Evolutionary conservation across 78 protist species (phyloP).

Genomic region (Pelomyxa schiedti): DNA sequence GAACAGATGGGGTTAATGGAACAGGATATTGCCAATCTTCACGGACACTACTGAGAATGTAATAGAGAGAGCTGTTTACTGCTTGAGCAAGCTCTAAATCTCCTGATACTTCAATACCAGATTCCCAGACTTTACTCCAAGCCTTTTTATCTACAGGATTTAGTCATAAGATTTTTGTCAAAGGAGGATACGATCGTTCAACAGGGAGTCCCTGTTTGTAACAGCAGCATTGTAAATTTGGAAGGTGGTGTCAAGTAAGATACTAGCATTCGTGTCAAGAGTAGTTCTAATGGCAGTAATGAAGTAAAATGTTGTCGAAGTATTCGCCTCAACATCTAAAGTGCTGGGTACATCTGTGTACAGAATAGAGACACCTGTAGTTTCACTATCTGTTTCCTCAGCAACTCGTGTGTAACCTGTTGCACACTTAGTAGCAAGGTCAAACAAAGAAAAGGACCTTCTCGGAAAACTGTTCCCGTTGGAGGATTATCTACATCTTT

Average conservation of each 20-base stretch:
- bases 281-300: not conserved
- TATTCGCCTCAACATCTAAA: too few relatives aligned
- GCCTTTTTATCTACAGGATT: constrained; percentile 4
- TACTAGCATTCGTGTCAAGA: not conserved
- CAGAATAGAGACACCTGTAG: too few relatives aligned
- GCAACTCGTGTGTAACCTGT: too few relatives aligned
- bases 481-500: too few relatives aligned
- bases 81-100: constrained; percentile 9
- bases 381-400: too few relatives aligned
- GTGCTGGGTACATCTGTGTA: too few relatives aligned
- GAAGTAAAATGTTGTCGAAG: not conserved
- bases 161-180: not conserved
- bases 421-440: too few relatives aligned
- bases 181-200: not conserved
- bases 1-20: not conserved
- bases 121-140: constrained; percentile 19
- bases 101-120: constrained; percentile 30
- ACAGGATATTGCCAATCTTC: constrained; percentile 29
- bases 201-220: not conserved
- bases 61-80: constrained; percentile 26
- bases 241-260: not conserved
- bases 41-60: constrained; percentile 19
- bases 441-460: too few relatives aligned
- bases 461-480: too few relatives aligned
- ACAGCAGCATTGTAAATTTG: not conserved